These are phyloP conservation scores for Suhomyces bribrorum DNA, from an alignment of 1,139 yeast genomes.

Conservation along the genomic window DNA sequence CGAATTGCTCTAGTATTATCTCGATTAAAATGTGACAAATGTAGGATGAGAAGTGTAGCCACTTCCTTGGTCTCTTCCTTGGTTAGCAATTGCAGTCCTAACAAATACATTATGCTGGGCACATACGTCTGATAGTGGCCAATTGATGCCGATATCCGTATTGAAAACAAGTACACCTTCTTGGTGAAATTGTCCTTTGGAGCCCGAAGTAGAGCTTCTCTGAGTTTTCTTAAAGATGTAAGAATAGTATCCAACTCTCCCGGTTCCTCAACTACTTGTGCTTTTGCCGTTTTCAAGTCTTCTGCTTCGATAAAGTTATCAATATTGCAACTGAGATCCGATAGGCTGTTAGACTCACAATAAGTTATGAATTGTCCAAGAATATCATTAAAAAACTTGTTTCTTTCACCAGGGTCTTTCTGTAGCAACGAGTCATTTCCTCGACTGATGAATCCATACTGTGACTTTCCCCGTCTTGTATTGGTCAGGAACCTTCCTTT, in stretches of 20 bases:
- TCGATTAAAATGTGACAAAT: slow-evolving; percentile 48
- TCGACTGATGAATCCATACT: slow-evolving; percentile 57
- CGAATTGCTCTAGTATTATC: slow-evolving; percentile 38
- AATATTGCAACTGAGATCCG: slow-evolving; percentile 19
- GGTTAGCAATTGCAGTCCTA: slow-evolving; percentile 25
- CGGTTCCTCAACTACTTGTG: neutral
- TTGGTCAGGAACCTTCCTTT: slow-evolving; percentile 1
- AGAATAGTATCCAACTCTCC: slow-evolving; percentile 27
- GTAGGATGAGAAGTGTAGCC: slow-evolving; percentile 43
- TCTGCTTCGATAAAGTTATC: slow-evolving; percentile 13
- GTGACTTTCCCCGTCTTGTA: neutral
- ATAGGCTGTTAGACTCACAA: slow-evolving; percentile 24
- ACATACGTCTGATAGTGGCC: slow-evolving; percentile 60
- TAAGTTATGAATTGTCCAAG: slow-evolving; percentile 30
- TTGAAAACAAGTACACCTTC: slow-evolving; percentile 52
- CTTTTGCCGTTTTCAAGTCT: neutral
- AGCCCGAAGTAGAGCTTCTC: slow-evolving; percentile 53
- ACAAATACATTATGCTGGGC: slow-evolving; percentile 50
- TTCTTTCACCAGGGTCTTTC: slow-evolving; percentile 41
- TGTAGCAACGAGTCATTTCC: slow-evolving; percentile 59
- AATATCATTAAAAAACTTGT: slow-evolving; percentile 38
- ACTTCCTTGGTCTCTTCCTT: slow-evolving; percentile 41
- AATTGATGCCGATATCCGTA: slow-evolving; percentile 45
- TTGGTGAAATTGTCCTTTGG: slow-evolving; percentile 43
- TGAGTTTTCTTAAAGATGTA: slow-evolving; percentile 42